Evolutionary conservation across 2,329 filamentous ascomycete species (phyloP).

Genomic region (Colletotrichum lupini): DNA sequence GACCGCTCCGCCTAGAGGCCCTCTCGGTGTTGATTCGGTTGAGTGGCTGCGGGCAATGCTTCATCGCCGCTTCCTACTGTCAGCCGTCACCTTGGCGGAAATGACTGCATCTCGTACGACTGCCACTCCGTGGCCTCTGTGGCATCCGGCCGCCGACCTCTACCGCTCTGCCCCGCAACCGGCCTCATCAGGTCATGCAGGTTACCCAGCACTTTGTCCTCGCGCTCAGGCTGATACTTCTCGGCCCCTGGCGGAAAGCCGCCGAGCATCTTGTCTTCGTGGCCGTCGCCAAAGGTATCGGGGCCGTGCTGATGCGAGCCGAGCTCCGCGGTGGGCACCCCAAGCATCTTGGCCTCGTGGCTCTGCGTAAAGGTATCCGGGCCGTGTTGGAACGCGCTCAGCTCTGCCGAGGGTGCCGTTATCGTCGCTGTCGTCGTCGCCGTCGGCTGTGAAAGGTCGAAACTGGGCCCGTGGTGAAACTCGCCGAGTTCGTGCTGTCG

Average conservation of each 20-base stretch:
- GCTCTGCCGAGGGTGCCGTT: slow-evolving; percentile 15
- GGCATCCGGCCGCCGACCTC: not conserved
- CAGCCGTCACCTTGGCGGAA: slow-evolving; percentile 8
- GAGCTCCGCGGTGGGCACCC: slow-evolving; percentile 26
- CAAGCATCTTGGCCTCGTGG: slow-evolving; percentile 29
- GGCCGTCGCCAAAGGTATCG: slow-evolving; percentile 27
- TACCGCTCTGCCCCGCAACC: not conserved
- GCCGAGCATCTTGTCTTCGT: slow-evolving; percentile 31
- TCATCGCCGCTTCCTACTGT: not conserved
- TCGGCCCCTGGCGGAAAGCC: slow-evolving; percentile 18
- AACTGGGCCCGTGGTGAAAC: slow-evolving; percentile 28
- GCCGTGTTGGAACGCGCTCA: slow-evolving; percentile 29
- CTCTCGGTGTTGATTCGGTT: not conserved
- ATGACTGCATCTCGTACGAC: slow-evolving; percentile 25
- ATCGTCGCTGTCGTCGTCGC: not conserved
- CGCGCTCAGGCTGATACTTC: slow-evolving; percentile 18
- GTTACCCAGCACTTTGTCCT: slow-evolving; percentile 30
- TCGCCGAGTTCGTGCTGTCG: slow-evolving; percentile 31
- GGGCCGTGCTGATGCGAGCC: slow-evolving; percentile 31
- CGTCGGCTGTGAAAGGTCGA: not conserved
- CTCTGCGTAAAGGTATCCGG: slow-evolving; percentile 23
- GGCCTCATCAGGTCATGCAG: slow-evolving; percentile 24
- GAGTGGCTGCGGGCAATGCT: not conserved
- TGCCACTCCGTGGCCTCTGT: slow-evolving; percentile 8
- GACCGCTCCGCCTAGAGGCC: slow-evolving; percentile 8